phyloP scores from a whole-genome alignment of 768 basidiomycete species.

The Trametes sanguinea region DNA sequence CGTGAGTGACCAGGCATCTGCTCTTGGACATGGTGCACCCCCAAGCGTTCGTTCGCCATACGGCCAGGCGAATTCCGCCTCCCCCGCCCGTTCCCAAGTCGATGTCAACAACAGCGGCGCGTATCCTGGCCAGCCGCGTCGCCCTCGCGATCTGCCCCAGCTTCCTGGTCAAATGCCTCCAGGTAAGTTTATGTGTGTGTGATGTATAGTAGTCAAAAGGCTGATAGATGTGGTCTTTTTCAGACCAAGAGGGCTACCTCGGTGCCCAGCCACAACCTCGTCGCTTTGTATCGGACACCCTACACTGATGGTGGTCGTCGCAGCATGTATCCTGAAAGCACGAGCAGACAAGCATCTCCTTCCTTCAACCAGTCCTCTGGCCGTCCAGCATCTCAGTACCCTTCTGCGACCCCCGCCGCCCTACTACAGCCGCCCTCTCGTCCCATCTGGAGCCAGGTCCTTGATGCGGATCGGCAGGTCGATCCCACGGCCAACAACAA shows the following conservation, averaged over 20 bases:
- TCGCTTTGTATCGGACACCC: slow-evolving; percentile 56
- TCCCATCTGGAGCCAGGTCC: slow-evolving; percentile 85
- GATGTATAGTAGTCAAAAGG: no score
- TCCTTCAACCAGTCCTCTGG: slow-evolving; percentile 31
- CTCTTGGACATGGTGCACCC: slow-evolving; percentile 8
- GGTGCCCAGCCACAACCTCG: slow-evolving; percentile 42
- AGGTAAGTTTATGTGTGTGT: slow-evolving; percentile 5
- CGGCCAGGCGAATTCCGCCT: slow-evolving; percentile 40
- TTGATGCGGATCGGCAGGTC: slow-evolving; percentile 53
- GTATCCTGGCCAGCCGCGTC: slow-evolving; percentile 37
- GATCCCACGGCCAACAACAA: slow-evolving; percentile 3
- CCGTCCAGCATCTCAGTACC: slow-evolving; percentile 57
- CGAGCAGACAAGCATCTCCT: slow-evolving; percentile 28
- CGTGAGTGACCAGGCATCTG: slow-evolving; percentile 22
- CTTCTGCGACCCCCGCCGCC: slow-evolving; percentile 32
- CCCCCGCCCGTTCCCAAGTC: slow-evolving; percentile 23
- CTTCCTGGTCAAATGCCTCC: slow-evolving; percentile 54
- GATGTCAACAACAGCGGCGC: slow-evolving; percentile 17
- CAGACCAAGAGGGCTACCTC: slow-evolving; percentile 45
- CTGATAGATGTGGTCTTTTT: background rate
- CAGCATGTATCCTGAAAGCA: slow-evolving; percentile 35
- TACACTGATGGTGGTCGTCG: slow-evolving; percentile 52
- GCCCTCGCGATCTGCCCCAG: slow-evolving; percentile 66
- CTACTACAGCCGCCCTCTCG: slow-evolving; percentile 57
- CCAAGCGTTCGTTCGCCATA: slow-evolving; percentile 31